phyloP scores from a whole-genome alignment of 306 rosid genomes.

The Astragalus glycyphyllos region DNA sequence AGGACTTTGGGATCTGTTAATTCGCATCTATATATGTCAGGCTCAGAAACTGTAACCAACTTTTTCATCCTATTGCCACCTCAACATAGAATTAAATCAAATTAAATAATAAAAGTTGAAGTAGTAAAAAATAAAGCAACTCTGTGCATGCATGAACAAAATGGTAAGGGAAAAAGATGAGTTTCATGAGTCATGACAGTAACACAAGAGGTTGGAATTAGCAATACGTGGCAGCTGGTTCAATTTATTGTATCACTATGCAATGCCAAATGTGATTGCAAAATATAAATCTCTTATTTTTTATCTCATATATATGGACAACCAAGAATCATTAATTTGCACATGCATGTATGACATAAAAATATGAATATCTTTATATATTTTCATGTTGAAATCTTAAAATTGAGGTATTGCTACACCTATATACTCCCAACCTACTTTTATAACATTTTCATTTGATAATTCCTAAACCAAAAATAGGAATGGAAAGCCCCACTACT shows the following conservation, averaged over 20 bases:
- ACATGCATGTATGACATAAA: constrained; percentile 41
- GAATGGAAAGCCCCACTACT: not conserved
- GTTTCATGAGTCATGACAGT: not conserved
- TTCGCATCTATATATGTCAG: not conserved
- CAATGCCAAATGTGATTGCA: constrained; percentile 29
- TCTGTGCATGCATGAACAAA: not conserved
- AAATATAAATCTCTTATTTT: not conserved
- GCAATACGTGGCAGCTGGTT: not conserved
- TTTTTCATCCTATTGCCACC: not conserved
- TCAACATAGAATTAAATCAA: not conserved
- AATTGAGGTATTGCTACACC: constrained; percentile 1
- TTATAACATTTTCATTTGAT: not conserved
- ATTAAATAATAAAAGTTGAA: not conserved
- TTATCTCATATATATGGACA: constrained; percentile 27
- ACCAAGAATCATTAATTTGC: constrained; percentile 41
- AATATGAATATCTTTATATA: not conserved
- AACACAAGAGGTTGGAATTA: not conserved
- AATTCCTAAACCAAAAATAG: not conserved
- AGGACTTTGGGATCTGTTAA: constrained; percentile 12
- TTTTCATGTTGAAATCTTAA: not conserved
- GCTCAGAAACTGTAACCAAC: constrained; percentile 1
- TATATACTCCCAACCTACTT: constrained; percentile 8
- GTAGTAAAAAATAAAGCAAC: not conserved
- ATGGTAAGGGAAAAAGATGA: not conserved
- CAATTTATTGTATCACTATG: constrained; percentile 24